phyloP scores from a whole-genome alignment of 73 alveolate genomes.

The Uronychia binucleata region DNA sequence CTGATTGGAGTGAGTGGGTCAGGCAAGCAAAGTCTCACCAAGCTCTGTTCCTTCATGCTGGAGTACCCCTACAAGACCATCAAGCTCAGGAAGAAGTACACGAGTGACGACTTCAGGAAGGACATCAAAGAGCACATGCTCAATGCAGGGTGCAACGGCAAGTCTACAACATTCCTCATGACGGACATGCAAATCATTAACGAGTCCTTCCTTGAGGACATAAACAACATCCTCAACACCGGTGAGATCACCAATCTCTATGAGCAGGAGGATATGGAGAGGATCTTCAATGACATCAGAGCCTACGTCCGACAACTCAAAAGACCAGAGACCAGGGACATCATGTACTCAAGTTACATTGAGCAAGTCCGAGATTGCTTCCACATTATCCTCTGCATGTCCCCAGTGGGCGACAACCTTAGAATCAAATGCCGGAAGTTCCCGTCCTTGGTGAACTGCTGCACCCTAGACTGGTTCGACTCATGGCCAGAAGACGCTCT shows the following conservation, averaged over 20 bases:
- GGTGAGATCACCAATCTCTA: constrained; percentile 98
- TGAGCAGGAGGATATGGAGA: constrained; percentile 92
- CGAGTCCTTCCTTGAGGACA: constrained; percentile 86
- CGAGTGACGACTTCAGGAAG: constrained; percentile 78
- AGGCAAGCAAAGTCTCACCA: constrained; percentile 74
- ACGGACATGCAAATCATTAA: constrained; percentile 81
- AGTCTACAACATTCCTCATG: constrained; percentile 66
- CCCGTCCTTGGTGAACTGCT: constrained; percentile 96
- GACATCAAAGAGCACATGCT: constrained; percentile 72
- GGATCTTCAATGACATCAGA: constrained; percentile 73
- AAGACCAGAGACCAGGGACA: constrained; percentile 48
- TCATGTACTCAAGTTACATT: constrained; percentile 67
- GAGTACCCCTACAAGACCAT: constrained; percentile 70
- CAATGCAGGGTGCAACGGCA: constrained; percentile 77
- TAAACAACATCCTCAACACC: constrained; percentile 83
- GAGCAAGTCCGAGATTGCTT: constrained; percentile 94
- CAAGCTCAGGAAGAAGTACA: constrained; percentile 77
- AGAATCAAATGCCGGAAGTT: constrained; percentile 95
- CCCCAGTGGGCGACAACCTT: constrained; percentile 96
- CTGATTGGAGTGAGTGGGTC: constrained; percentile 74
- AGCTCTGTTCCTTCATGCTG: constrained; percentile 70
- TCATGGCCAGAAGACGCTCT: constrained; percentile 99
- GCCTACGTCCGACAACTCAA: constrained; percentile 62
- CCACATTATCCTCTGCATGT: constrained; percentile 93
- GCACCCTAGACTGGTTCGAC: constrained; percentile 96